These are phyloP conservation scores for Tetracentron sinense DNA, from an alignment of 164 flowering plant genomes.

Conservation along the genomic window DNA sequence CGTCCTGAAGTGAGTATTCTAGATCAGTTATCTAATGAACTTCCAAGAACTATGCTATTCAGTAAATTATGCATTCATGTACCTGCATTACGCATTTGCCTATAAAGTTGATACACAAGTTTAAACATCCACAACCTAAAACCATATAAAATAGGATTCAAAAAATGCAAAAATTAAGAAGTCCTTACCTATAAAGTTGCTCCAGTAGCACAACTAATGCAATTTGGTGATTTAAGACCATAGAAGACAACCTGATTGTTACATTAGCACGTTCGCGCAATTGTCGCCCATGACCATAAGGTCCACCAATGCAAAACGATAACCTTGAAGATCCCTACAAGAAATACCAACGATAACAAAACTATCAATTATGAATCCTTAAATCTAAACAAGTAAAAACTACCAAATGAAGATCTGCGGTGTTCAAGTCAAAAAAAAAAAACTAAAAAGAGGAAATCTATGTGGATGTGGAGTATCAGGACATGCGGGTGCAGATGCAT, in stretches of 20 bases:
- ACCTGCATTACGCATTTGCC: background rate
- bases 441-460: too few relatives aligned
- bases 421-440: background rate
- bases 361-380: background rate
- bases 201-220: constrained; percentile 75
- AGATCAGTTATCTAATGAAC: background rate
- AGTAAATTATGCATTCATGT: background rate
- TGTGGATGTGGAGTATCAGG: too few relatives aligned
- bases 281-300: constrained; percentile 80
- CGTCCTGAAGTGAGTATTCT: background rate
- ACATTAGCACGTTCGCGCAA: constrained; percentile 66
- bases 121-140: background rate
- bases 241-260: constrained; percentile 63
- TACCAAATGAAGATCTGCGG: background rate
- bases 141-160: background rate
- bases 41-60: background rate
- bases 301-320: constrained; percentile 86
- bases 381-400: background rate
- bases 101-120: background rate
- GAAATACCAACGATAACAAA: background rate
- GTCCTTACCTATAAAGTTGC: constrained; percentile 70
- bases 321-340: constrained; percentile 69
- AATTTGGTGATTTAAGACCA: constrained; percentile 85
- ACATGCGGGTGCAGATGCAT: too few relatives aligned
- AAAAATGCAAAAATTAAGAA: background rate